Percentiles rank a stretch among this genome's conserved stretches.
phyloP scores from a whole-genome alignment of 192 early-diverging fungal species.

The Chytriomyces sp. region DNA sequence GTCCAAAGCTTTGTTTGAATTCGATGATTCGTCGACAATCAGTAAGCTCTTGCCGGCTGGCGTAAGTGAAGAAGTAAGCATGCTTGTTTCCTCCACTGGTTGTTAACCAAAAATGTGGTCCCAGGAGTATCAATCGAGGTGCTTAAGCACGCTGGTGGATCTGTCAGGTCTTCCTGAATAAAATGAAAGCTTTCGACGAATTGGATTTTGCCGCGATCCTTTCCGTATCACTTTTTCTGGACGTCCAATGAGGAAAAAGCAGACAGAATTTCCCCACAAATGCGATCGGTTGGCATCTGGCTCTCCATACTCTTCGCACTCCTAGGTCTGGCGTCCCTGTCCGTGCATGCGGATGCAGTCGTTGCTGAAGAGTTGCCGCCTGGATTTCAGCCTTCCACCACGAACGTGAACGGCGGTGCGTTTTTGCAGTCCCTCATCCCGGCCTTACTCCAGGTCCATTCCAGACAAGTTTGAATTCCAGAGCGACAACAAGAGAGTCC shows the following conservation, averaged over 20 bases:
- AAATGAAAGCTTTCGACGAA: neutral
- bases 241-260: neutral
- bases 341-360: neutral
- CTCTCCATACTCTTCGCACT: neutral
- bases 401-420: neutral
- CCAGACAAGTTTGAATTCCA: constrained; percentile 72
- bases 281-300: neutral
- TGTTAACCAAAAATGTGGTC: no score
- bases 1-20: constrained; percentile 4
- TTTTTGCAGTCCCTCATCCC: neutral
- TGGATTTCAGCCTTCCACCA: neutral
- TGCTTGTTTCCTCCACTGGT: no score
- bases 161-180: no score
- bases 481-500: constrained; percentile 87
- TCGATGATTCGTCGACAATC: constrained; percentile 5
- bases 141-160: neutral
- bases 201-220: neutral
- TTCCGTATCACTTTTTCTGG: no score
- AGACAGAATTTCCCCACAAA: neutral
- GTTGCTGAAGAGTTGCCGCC: constrained; percentile 5
- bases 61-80: constrained; percentile 8
- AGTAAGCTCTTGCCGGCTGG: neutral
- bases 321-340: neutral
- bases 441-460: neutral
- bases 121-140: neutral